These are phyloP conservation scores for Avena eriantha DNA, from an alignment of 176 grass and related monocot species.

Conservation along the genomic window DNA sequence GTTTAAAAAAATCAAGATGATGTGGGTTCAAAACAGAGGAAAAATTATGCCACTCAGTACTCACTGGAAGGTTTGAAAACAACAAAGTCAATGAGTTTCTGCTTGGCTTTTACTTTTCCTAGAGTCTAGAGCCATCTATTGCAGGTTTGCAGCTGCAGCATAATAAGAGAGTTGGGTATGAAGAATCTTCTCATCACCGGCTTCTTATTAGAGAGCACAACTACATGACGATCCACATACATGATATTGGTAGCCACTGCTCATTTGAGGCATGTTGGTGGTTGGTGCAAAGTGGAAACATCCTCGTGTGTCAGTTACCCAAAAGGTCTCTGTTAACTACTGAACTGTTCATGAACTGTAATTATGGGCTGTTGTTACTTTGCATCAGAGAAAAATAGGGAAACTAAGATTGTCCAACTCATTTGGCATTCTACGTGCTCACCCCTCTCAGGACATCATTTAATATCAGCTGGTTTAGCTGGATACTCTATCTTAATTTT, in stretches of 20 bases:
- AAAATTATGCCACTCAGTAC: neutral
- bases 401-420: neutral
- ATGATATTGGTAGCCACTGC: neutral
- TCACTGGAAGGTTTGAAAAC: neutral
- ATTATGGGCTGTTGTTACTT: neutral
- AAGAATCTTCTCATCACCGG: neutral
- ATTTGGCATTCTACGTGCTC: neutral
- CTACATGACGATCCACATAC: neutral
- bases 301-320: too few species aligned
- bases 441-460: too few species aligned
- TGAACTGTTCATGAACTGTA: neutral
- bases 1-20: too few species aligned
- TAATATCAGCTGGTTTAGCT: too few species aligned
- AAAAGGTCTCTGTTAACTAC: neutral
- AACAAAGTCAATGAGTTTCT: neutral
- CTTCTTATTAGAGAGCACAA: neutral
- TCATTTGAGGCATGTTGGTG: slow-evolving; percentile 23
- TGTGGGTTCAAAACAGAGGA: too few species aligned
- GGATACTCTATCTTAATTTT: too few species aligned
- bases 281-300: neutral
- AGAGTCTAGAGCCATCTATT: neutral
- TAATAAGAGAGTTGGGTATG: neutral
- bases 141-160: neutral
- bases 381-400: slow-evolving; percentile 19
- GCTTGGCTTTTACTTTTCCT: neutral